Evolutionary conservation across 2,329 filamentous ascomycete species (phyloP).

Genomic region (Raffaelea deltoideospora): DNA sequence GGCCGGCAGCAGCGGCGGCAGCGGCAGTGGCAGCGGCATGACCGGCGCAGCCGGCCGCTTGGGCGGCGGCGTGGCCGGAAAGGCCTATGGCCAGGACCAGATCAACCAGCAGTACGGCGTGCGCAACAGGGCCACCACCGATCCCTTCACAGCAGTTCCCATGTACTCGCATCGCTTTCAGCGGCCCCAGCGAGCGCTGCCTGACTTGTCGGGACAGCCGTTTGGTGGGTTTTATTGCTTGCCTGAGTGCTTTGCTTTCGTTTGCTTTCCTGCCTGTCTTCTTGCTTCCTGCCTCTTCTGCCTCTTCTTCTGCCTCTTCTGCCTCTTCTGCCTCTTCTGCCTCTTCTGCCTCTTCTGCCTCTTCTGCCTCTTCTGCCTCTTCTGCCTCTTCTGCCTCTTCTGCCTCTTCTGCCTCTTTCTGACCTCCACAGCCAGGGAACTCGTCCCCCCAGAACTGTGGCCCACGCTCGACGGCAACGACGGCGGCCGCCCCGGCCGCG

Average conservation of each 20-base stretch:
- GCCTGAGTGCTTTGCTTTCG: not conserved
- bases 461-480: constrained; percentile 36
- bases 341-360: not conserved
- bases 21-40: too few species aligned
- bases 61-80: constrained; percentile 14
- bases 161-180: constrained; percentile 41
- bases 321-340: not conserved
- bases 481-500: constrained; percentile 10
- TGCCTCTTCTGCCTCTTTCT: not conserved
- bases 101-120: constrained; percentile 40
- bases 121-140: constrained; percentile 38
- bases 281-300: not conserved
- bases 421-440: constrained; percentile 19
- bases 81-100: constrained; percentile 41
- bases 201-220: constrained; percentile 34
- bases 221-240: constrained; percentile 24
- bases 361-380: not conserved
- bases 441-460: constrained; percentile 42
- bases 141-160: constrained; percentile 44
- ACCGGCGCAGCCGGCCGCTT: constrained; percentile 7
- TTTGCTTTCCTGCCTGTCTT: constrained; percentile 3
- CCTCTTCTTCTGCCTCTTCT: not conserved
- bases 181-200: constrained; percentile 34
- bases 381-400: not conserved
- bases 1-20: too few species aligned